Percentiles rank a stretch among this genome's conserved stretches.
Conservation (phyloP, 352 stramenopile genomes). For the Elongisporangium prolatum region DNA sequence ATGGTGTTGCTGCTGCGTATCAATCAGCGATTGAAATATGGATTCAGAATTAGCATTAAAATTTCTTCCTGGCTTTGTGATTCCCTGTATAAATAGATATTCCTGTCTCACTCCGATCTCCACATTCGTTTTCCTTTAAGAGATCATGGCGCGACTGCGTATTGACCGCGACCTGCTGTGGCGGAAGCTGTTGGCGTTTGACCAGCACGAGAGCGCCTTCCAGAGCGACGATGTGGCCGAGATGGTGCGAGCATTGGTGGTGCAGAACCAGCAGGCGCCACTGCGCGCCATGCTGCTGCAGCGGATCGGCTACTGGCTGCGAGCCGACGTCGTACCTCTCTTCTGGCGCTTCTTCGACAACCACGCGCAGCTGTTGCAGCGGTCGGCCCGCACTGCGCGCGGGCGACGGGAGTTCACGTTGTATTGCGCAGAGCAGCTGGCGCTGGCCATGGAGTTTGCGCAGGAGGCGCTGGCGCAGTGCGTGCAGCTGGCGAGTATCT, state of each 20-base stretch:
- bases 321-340: constrained; percentile 45
- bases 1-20: no score
- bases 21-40: constrained; percentile 2
- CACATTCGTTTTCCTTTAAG: neutral
- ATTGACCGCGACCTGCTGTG: constrained; percentile 63
- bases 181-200: constrained; percentile 67
- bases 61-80: no score
- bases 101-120: neutral
- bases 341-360: constrained; percentile 65
- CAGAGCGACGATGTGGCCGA: constrained; percentile 2
- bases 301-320: constrained; percentile 58
- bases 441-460: constrained; percentile 64
- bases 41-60: neutral
- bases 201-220: constrained; percentile 16
- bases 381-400: constrained; percentile 10
- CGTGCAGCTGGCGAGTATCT: constrained; percentile 56
- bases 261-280: constrained; percentile 26
- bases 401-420: constrained; percentile 29
- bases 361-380: constrained; percentile 15
- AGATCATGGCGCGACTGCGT: constrained; percentile 16
- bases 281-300: constrained; percentile 59
- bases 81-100: neutral
- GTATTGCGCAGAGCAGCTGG: constrained; percentile 61
- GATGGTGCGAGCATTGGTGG: constrained; percentile 32
- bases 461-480: constrained; percentile 68